Evolutionary conservation across 148 eudicot genomes (phyloP), one percentile per base, ranked within the genome.

Genomic region (Polygonum maritimum): DNA sequence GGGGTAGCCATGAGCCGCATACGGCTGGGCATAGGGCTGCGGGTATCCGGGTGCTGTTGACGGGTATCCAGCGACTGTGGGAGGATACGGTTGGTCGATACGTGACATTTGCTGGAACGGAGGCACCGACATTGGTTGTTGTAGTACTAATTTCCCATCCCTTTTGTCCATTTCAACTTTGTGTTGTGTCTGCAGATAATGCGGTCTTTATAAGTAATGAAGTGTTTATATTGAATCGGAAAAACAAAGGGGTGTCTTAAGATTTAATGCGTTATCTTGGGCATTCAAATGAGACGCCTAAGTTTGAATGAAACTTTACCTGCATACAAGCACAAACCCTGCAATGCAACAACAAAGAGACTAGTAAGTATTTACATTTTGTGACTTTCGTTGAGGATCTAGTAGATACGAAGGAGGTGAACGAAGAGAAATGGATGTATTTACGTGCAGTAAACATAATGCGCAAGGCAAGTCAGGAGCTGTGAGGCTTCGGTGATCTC

Each of bases 251-350:
- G 0, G 31, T 1, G 31, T 26, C 31, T 0, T 26, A 26, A 26
- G 21, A 44, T 6, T 44, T 7, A 44, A 44, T 44, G 47, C 47
- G 6, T 44, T 44, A 44, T 44, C 47, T 44, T 21, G 11, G 11
- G 31, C 8, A 57, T 9, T 1, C 33, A 57, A 7, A 57, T 7
- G 12, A n/a, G 3, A 40, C 31, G 1, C 21, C 0, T 4, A n/a
- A 18, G 65, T 26, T 21, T 8, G 13, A 58, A 18, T 48, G 77
- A 18, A 18, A 55, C 83, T 35, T 80, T 89, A 95, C 98, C 98
- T 95, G 99, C 99, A 95, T 92, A 76, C 99, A 95, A 3, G 97
- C 96, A 40, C 99, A 95, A 76, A 94, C 98, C 89, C 97, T 94
- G 71, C n/a, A 67, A 67, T 67, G n/a, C 18, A 57, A 31, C 18